phyloP scores from a whole-genome alignment of 768 basidiomycete species.

The Kwoniella shandongensis region DNA sequence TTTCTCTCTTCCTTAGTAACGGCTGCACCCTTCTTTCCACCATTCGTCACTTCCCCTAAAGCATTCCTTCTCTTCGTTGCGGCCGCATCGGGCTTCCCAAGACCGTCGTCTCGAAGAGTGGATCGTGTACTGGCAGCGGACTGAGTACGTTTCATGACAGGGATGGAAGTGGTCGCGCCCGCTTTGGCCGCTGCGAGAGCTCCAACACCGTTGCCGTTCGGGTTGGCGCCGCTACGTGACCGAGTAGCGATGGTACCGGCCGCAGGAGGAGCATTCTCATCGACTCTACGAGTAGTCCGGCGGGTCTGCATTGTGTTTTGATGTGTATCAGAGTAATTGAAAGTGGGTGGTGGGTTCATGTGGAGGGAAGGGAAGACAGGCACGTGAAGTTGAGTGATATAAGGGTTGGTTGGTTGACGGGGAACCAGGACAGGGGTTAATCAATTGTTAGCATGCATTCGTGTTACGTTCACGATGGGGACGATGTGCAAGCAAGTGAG shows the following conservation, averaged over 20 bases:
- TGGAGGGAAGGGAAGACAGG: slow-evolving; percentile 3
- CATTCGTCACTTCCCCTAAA: slow-evolving; percentile 46
- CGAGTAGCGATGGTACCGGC: slow-evolving; percentile 21
- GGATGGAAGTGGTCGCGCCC: slow-evolving; percentile 31
- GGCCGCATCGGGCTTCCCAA: slow-evolving; percentile 18
- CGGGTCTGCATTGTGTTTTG: slow-evolving; percentile 34
- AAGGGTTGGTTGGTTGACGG: neutral
- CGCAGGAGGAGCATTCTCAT: slow-evolving; percentile 48
- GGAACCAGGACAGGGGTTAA: no score
- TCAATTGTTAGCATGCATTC: slow-evolving; percentile 5
- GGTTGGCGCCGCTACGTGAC: slow-evolving; percentile 11
- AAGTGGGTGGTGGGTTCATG: no score
- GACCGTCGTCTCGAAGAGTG: neutral
- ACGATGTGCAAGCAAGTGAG: no score
- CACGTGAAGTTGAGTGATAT: neutral
- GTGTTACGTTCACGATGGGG: neutral
- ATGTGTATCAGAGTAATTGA: slow-evolving; percentile 2
- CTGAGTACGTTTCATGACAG: slow-evolving; percentile 34
- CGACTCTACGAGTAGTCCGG: slow-evolving; percentile 32
- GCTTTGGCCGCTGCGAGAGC: slow-evolving; percentile 15
- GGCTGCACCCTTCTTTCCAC: slow-evolving; percentile 17
- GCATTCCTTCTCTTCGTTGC: slow-evolving; percentile 31
- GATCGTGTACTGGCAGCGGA: slow-evolving; percentile 24
- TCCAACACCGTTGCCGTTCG: no score
- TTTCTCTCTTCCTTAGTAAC: slow-evolving; percentile 19